Conservation (phyloP, 2,329 filamentous ascomycete genomes). For the Acephala macrosclerotiorum region DNA sequence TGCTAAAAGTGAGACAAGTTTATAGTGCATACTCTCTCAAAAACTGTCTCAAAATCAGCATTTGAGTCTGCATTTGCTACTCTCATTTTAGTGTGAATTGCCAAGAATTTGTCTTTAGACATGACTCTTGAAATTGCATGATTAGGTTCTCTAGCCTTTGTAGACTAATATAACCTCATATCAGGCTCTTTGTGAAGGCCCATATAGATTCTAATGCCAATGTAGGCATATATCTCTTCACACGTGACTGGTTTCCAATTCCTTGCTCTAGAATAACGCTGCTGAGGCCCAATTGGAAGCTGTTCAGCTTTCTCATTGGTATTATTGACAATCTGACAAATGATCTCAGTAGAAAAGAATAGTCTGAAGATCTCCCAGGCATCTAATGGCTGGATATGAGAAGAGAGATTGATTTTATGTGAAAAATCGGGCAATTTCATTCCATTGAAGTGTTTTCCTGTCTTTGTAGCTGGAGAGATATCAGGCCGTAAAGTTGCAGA, state of each 20-base stretch:
- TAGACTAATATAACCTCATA: neutral
- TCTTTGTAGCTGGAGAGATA: neutral
- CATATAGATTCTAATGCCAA: neutral
- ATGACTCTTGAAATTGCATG: neutral
- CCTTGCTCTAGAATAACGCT: neutral
- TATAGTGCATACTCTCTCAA: neutral
- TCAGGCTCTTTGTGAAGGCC: neutral
- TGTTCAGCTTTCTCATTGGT: neutral
- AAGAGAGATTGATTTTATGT: neutral
- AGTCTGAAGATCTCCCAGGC: neutral
- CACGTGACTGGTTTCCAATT: neutral
- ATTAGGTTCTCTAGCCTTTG: neutral
- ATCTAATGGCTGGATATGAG: neutral
- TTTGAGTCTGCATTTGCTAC: neutral
- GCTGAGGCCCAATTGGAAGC: neutral
- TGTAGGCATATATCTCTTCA: neutral
- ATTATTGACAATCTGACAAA: neutral
- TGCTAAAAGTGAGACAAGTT: neutral
- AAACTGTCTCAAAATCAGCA: neutral
- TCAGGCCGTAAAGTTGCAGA: constrained; percentile 1
- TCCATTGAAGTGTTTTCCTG: neutral
- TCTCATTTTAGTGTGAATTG: neutral
- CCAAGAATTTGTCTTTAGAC: neutral
- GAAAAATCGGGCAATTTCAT: neutral
- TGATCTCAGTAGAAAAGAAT: neutral